Percentiles rank a stretch among this genome's conserved stretches.
Evolutionary conservation across 495 filamentous ascomycete genomes (phyloP).

Genomic region (Amorphotheca resinae): DNA sequence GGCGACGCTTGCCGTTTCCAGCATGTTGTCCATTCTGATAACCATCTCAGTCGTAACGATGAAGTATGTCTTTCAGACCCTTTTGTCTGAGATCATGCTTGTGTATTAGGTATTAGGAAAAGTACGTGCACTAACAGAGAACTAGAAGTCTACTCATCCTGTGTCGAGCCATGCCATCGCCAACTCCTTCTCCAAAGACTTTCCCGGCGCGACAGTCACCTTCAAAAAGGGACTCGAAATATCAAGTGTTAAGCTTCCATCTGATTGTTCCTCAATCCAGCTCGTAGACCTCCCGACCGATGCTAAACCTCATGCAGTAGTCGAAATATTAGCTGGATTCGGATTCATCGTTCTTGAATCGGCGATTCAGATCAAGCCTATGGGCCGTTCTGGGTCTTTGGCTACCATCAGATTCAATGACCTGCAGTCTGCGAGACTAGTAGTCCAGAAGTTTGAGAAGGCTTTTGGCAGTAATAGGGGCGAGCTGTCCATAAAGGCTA

Average conservation of each 20-base stretch:
- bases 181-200: neutral
- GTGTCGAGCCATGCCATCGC: too few species aligned
- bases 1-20: neutral
- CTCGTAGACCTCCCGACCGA: neutral
- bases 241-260: conserved; percentile 1
- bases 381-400: neutral
- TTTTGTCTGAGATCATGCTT: too few species aligned
- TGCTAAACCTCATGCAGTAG: neutral
- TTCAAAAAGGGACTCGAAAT: conserved; percentile 5
- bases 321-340: neutral
- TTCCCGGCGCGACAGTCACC: neutral
- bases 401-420: conserved; percentile 5
- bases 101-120: too few species aligned
- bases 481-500: neutral
- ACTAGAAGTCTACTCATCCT: too few species aligned
- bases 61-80: too few species aligned
- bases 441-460: conserved; percentile 1
- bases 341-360: neutral
- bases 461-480: neutral
- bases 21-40: neutral
- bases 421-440: neutral
- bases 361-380: neutral
- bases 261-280: conserved; percentile 8
- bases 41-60: neutral
- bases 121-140: too few species aligned